Base-by-base conservation (phyloP, 306 rosid genomes). In the Vicia sativa region DNA sequence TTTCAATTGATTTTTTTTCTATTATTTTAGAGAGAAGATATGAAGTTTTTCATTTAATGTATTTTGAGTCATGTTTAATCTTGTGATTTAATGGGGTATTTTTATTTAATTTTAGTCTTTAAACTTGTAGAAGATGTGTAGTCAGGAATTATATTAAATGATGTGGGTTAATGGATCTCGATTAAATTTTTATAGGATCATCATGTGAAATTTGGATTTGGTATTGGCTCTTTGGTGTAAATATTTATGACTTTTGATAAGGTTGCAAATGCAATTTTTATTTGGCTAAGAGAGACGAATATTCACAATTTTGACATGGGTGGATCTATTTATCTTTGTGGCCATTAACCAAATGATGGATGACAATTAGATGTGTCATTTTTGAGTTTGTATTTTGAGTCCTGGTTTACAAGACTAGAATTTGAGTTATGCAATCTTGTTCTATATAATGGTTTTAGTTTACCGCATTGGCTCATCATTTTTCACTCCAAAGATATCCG, bases 221-320 rank as follows among this genome's bases (percentile, higher is more conserved):
- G 15, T 12, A 59, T 4, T 4, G 15, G 53, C 12, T 34, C 21
- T n/a, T 9, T 14, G 11, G 1, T 15, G 11, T 28, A n/a, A 57
- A 57, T 57, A 57, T 57, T 19, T 6, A 19, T 6, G 9, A 39
- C 19, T 41, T 63, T 63, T 43, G 25, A 42, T 42, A 4, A 23
- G 53, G 35, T 1, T n/a, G 4, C 68, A 12, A 9, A 15, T 42
- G 31, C 15, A 6, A 16, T 62, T 23, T 21, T 58, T 62, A 42
- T n/a, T 12, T 23, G 35, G 5, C 53, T 62, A 41, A 25, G 68
- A 63, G 54, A 63, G 9, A 23, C 37, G 4, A 42, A 43, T 43
- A 42, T 42, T 43, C 55, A 63, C 53, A 63, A 44, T 63, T 42
- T 63, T 43, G 9, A 43, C 9, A 4, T 25, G 37, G n/a, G 19